phyloP scores from a whole-genome alignment of 257 asterid genomes.

The Echites panduratus region DNA sequence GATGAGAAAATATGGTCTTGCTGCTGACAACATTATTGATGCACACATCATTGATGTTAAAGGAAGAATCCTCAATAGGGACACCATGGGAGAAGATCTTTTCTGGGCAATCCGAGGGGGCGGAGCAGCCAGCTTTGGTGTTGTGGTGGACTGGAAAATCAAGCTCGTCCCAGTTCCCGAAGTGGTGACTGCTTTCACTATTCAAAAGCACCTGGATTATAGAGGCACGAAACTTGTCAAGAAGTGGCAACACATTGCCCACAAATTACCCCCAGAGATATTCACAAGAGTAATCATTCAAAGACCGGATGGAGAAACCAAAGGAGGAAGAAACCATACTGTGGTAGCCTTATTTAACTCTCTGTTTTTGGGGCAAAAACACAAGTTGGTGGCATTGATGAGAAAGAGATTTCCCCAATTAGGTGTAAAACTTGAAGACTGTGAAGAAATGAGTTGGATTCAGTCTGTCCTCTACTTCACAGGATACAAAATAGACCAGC shows the following conservation, averaged over 20 bases:
- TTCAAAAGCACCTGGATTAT: conserved; percentile 15
- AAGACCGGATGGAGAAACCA: conserved; percentile 2
- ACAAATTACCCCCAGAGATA: conserved; percentile 15
- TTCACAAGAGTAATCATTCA: conserved; percentile 21
- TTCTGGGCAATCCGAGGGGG: conserved; percentile 37
- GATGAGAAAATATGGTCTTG: conserved; percentile 25
- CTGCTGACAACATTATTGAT: conserved; percentile 26
- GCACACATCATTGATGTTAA: conserved; percentile 19
- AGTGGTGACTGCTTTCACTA: conserved; percentile 16
- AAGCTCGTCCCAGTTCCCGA: conserved; percentile 18
- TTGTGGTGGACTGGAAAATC: conserved; percentile 24
- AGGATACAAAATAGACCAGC: conserved; percentile 8
- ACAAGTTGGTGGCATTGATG: conserved; percentile 12
- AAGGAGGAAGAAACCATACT: neutral
- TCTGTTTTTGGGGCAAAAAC: conserved; percentile 20
- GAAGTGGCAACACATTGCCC: conserved; percentile 20
- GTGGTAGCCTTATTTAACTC: conserved; percentile 15
- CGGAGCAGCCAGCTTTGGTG: conserved; percentile 30
- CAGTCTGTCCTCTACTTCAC: conserved; percentile 22
- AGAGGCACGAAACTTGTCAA: conserved; percentile 14
- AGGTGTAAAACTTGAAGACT: conserved; percentile 9
- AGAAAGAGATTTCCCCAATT: conserved; percentile 18
- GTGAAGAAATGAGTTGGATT: conserved; percentile 22
- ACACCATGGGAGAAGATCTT: conserved; percentile 21
- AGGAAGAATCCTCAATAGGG: conserved; percentile 14